These are phyloP conservation scores for Penicillium nucicola DNA, from an alignment of 495 filamentous ascomycete genomes.

Conservation along the genomic window DNA sequence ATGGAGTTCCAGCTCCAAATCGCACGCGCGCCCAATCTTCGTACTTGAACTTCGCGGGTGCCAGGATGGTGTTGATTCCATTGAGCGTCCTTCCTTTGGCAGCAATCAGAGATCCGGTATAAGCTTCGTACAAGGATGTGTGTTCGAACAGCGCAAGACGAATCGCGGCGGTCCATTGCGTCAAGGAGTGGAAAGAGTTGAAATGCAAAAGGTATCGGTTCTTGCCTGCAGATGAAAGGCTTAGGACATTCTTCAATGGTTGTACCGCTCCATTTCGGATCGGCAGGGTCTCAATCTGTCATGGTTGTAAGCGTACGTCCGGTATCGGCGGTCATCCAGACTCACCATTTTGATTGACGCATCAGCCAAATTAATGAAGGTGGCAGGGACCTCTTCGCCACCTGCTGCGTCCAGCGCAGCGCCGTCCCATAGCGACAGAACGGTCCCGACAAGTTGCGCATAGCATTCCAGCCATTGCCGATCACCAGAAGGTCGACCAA, in stretches of 20 bases:
- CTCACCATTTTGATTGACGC: constrained; percentile 94
- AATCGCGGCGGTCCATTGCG: constrained; percentile 95
- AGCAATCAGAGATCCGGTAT: constrained; percentile 92
- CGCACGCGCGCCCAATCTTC: constrained; percentile 96
- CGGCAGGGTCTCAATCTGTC: constrained; percentile 83
- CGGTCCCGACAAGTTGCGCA: constrained; percentile 91
- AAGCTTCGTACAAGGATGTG: constrained; percentile 88
- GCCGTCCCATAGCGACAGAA: constrained; percentile 94
- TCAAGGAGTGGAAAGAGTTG: constrained; percentile 87
- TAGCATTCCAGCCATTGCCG: constrained; percentile 96
- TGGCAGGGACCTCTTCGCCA: constrained; percentile 82
- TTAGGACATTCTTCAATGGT: constrained; percentile 88
- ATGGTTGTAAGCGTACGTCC: constrained; percentile 6
- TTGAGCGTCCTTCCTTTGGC: constrained; percentile 88
- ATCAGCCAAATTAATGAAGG: constrained; percentile 96
- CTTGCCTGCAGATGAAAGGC: constrained; percentile 89
- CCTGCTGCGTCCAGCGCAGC: constrained; percentile 86
- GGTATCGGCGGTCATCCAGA: not conserved
- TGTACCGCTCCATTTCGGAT: constrained; percentile 71
- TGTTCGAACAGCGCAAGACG: constrained; percentile 95
- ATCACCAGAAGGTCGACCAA: constrained; percentile 80
- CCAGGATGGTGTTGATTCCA: constrained; percentile 82
- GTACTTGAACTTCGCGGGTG: constrained; percentile 66
- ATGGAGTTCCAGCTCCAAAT: constrained; percentile 94
- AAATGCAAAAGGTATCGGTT: constrained; percentile 97